These are phyloP conservation scores for Plectosphaerella plurivora DNA, from an alignment of 2,329 filamentous ascomycete genomes.

Conservation along the genomic window DNA sequence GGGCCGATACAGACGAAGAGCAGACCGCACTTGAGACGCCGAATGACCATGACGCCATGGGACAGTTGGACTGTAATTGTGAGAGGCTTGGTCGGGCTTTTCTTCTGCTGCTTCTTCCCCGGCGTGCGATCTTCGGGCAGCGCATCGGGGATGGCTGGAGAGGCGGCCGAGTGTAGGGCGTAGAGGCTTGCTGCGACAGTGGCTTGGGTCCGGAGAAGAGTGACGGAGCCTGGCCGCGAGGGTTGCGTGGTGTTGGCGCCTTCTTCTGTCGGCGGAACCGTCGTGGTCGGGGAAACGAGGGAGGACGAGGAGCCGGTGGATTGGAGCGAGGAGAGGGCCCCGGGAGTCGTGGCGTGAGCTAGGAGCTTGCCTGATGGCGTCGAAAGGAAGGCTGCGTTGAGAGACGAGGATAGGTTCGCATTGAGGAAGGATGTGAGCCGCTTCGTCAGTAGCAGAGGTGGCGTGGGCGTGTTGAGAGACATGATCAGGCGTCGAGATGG, in stretches of 20 bases:
- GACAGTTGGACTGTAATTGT: slow-evolving; percentile 56
- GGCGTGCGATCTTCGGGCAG: slow-evolving; percentile 23
- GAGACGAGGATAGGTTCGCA: slow-evolving; percentile 50
- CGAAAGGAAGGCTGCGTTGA: slow-evolving; percentile 57
- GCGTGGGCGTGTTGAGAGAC: slow-evolving; percentile 36
- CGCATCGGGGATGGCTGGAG: slow-evolving; percentile 34
- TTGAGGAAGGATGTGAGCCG: slow-evolving; percentile 59
- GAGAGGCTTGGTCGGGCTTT: slow-evolving; percentile 21
- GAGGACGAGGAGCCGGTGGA: neutral
- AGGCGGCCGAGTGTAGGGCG: slow-evolving; percentile 48
- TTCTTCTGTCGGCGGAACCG: neutral
- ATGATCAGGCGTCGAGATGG: slow-evolving; percentile 13
- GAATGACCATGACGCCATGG: slow-evolving; percentile 54
- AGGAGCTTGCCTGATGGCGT: slow-evolving; percentile 60
- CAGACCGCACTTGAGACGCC: slow-evolving; percentile 52
- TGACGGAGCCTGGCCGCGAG: slow-evolving; percentile 34
- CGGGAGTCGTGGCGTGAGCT: slow-evolving; percentile 51
- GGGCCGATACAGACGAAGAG: slow-evolving; percentile 59
- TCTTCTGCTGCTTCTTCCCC: slow-evolving; percentile 11
- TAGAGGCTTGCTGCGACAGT: slow-evolving; percentile 61
- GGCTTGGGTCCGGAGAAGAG: slow-evolving; percentile 56
- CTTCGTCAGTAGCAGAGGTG: slow-evolving; percentile 61
- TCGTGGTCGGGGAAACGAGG: neutral
- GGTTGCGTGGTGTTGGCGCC: neutral
- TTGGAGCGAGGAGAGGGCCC: neutral